Conservation (phyloP, 1,139 yeast species). For the Taphrina flavorubra region DNA sequence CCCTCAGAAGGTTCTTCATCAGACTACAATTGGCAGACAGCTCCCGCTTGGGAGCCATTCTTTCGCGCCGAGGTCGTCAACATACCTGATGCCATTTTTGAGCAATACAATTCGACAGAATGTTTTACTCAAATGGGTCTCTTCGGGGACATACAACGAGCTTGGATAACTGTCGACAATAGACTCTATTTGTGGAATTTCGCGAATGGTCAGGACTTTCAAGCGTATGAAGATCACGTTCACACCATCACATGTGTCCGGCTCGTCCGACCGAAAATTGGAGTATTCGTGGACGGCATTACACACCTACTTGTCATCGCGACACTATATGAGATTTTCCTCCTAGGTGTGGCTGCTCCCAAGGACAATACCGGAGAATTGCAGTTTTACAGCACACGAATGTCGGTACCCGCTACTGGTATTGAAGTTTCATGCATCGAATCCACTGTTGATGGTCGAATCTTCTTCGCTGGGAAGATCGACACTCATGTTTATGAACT, state of each 20-base stretch:
- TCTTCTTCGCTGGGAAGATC: slow-evolving; percentile 83
- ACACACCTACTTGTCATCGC: slow-evolving; percentile 74
- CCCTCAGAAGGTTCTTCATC: slow-evolving; percentile 48
- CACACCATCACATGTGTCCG: slow-evolving; percentile 79
- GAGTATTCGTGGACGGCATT: slow-evolving; percentile 78
- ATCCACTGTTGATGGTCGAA: slow-evolving; percentile 72
- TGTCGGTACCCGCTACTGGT: slow-evolving; percentile 79
- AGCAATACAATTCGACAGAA: slow-evolving; percentile 73
- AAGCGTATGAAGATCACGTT: slow-evolving; percentile 79
- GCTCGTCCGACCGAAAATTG: slow-evolving; percentile 77
- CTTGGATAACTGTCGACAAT: slow-evolving; percentile 88
- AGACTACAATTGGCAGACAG: slow-evolving; percentile 47
- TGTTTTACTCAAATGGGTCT: slow-evolving; percentile 79
- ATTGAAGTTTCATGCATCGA: slow-evolving; percentile 70
- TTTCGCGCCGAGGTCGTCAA: slow-evolving; percentile 70
- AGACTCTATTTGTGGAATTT: slow-evolving; percentile 85
- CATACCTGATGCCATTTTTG: slow-evolving; percentile 83
- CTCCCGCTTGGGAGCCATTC: slow-evolving; percentile 69
- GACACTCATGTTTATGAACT: slow-evolving; percentile 87
- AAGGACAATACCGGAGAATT: slow-evolving; percentile 56
- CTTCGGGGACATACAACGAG: slow-evolving; percentile 77
- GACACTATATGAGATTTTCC: slow-evolving; percentile 78
- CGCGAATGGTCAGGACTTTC: slow-evolving; percentile 68
- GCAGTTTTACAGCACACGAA: slow-evolving; percentile 80
- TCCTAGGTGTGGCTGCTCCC: slow-evolving; percentile 72